A percentile compares a stretch with the other conserved stretches of the same genome.
Evolutionary conservation across 75 land plant species (phyloP).

Genomic region (Adiantum capillusveneris): DNA sequence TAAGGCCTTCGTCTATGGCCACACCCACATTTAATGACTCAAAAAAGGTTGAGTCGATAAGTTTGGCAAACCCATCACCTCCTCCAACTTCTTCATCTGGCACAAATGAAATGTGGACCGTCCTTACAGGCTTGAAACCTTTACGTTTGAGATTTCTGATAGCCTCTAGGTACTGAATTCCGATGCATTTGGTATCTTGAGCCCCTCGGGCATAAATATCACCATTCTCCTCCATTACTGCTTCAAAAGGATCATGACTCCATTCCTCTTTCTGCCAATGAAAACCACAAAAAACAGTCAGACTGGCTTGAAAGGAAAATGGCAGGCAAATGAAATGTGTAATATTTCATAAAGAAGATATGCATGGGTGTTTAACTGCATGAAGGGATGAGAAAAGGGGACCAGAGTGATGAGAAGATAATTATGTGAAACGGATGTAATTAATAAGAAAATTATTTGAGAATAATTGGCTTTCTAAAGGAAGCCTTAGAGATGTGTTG

Average conservation of each 20-base stretch:
- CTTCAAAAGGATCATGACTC: slow-evolving; percentile 61
- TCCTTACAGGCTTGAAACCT: slow-evolving; percentile 57
- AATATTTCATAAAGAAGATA: too few species aligned
- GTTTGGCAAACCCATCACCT: slow-evolving; percentile 47
- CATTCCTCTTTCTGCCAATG: slow-evolving; percentile 49
- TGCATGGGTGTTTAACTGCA: too few species aligned
- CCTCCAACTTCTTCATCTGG: slow-evolving; percentile 98
- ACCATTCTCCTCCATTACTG: slow-evolving; percentile 44
- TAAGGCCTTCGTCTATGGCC: slow-evolving; percentile 80
- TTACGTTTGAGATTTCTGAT: slow-evolving; percentile 43
- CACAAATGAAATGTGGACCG: slow-evolving; percentile 69
- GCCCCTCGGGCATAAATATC: slow-evolving; percentile 78
- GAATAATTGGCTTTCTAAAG: too few species aligned
- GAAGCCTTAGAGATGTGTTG: too few species aligned
- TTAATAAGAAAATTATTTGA: too few species aligned
- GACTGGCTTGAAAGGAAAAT: too few species aligned
- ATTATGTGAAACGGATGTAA: too few species aligned
- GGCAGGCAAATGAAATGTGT: too few species aligned
- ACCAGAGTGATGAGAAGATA: too few species aligned
- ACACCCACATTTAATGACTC: slow-evolving; percentile 64
- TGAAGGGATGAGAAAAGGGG: too few species aligned
- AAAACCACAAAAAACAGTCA: too few species aligned
- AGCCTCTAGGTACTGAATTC: slow-evolving; percentile 92
- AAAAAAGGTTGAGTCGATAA: slow-evolving; percentile 53
- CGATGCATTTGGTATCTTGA: slow-evolving; percentile 97